Conservation (phyloP, 129 eudicot species). For the Helianthus tuberosus region DNA sequence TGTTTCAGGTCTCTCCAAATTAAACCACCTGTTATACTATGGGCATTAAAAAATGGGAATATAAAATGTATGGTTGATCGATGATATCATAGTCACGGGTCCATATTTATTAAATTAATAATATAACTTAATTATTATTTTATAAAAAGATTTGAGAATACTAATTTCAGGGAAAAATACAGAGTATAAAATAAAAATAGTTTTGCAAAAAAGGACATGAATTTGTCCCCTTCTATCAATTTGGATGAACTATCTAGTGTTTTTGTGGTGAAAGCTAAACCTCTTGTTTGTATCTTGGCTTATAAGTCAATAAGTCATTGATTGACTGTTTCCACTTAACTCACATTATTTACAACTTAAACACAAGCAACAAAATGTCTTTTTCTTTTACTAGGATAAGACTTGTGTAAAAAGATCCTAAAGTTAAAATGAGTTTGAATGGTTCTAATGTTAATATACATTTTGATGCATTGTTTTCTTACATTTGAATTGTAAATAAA, state of each 20-base stretch:
- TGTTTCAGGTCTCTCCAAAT: constrained; percentile 11
- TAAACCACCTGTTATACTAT: constrained; percentile 18
- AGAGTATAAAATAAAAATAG: constrained; percentile 10
- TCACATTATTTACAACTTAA: neutral
- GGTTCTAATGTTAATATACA: too few relatives aligned
- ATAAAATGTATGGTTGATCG: neutral
- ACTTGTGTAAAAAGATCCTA: too few relatives aligned
- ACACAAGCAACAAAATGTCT: neutral
- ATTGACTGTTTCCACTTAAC: neutral
- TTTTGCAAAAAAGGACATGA: constrained; percentile 20
- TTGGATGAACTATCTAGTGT: constrained; percentile 14
- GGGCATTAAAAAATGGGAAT: constrained; percentile 18
- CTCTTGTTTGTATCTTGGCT: neutral
- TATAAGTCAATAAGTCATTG: neutral
- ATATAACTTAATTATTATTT: neutral
- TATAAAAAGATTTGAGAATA: neutral
- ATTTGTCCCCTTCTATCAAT: constrained; percentile 23
- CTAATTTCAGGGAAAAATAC: constrained; percentile 14
- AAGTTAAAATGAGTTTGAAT: too few relatives aligned
- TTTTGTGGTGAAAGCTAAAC: neutral
- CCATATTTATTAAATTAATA: neutral
- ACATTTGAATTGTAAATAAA: too few relatives aligned
- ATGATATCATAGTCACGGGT: constrained; percentile 34
- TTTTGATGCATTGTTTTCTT: too few relatives aligned
- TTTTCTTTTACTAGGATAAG: neutral